Conservation (phyloP, 2,329 filamentous ascomycete genomes). For the Ascochyta lentis region DNA sequence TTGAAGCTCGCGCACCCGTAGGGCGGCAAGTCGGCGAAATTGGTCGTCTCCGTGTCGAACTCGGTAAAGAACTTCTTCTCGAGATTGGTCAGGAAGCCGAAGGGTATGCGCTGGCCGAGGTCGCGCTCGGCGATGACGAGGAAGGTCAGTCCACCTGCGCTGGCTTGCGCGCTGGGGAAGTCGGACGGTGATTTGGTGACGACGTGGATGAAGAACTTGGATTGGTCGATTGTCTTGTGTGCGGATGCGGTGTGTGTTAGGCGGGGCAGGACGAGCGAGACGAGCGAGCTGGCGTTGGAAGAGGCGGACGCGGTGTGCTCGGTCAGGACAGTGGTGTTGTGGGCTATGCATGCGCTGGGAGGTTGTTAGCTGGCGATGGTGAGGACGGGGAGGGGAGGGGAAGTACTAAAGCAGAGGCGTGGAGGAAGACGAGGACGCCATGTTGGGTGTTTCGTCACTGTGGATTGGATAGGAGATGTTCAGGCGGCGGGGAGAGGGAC, state of each 20-base stretch:
- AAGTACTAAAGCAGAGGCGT: constrained; percentile 51
- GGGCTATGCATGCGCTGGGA: constrained; percentile 85
- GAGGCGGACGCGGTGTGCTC: constrained; percentile 90
- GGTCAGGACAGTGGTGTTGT: constrained; percentile 89
- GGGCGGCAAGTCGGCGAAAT: constrained; percentile 79
- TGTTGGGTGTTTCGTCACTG: constrained; percentile 22
- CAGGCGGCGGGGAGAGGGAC: neutral
- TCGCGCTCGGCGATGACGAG: constrained; percentile 84
- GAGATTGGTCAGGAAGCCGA: constrained; percentile 89
- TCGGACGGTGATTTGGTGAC: constrained; percentile 81
- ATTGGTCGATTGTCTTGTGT: constrained; percentile 94
- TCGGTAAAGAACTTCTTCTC: constrained; percentile 83
- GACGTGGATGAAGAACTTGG: constrained; percentile 93
- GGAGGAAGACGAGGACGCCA: constrained; percentile 49
- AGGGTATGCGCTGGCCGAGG: constrained; percentile 86
- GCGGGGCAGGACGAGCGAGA: constrained; percentile 93
- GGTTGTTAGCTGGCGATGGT: constrained; percentile 21
- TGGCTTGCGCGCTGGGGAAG: constrained; percentile 59
- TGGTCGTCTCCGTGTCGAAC: constrained; percentile 70
- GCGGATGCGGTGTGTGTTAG: constrained; percentile 81
- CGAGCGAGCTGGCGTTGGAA: constrained; percentile 82
- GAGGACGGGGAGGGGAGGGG: neutral
- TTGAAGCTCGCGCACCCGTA: constrained; percentile 95
- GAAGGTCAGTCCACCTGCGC: constrained; percentile 85
- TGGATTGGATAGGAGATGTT: constrained; percentile 7